phyloP scores from a whole-genome alignment of 208 protist genomes.

The Balamuthia mandrillaris region DNA sequence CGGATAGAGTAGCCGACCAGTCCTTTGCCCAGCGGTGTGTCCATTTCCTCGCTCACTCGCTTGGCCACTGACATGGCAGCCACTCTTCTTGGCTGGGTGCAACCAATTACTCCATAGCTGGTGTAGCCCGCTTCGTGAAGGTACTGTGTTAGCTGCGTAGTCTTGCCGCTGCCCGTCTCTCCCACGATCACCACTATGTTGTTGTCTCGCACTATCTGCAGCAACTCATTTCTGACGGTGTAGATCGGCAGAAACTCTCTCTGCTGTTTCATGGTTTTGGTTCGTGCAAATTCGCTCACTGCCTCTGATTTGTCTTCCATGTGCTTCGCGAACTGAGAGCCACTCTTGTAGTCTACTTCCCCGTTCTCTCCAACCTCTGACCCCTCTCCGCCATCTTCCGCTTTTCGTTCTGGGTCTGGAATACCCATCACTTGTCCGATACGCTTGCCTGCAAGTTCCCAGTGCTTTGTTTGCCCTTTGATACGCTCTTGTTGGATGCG shows the following conservation, averaged over 20 bases:
- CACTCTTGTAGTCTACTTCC: constrained; percentile 44
- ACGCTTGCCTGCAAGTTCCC: constrained; percentile 62
- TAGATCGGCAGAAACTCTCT: constrained; percentile 78
- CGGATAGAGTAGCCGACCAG: constrained; percentile 75
- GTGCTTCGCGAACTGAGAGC: constrained; percentile 60
- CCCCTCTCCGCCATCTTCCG: not conserved
- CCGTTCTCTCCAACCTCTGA: not conserved
- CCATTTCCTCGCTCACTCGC: constrained; percentile 86
- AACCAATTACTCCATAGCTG: constrained; percentile 66
- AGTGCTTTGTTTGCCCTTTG: constrained; percentile 45
- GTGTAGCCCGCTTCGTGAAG: constrained; percentile 79
- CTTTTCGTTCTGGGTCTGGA: constrained; percentile 6
- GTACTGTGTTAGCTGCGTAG: constrained; percentile 89
- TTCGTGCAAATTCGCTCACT: constrained; percentile 57
- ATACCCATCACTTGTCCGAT: constrained; percentile 69
- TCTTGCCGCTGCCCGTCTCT: constrained; percentile 88
- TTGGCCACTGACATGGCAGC: constrained; percentile 90
- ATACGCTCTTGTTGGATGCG: constrained; percentile 64
- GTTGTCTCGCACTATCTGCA: constrained; percentile 71
- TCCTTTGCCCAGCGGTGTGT: constrained; percentile 67
- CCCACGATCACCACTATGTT: constrained; percentile 78
- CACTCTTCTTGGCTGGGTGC: constrained; percentile 90
- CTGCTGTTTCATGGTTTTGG: constrained; percentile 71
- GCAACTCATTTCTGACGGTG: constrained; percentile 52
- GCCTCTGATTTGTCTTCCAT: constrained; percentile 48